Evolutionary conservation across 225 moss, liverwort and hornwort species (phyloP).

Genomic region (Climacium dendroides): DNA sequence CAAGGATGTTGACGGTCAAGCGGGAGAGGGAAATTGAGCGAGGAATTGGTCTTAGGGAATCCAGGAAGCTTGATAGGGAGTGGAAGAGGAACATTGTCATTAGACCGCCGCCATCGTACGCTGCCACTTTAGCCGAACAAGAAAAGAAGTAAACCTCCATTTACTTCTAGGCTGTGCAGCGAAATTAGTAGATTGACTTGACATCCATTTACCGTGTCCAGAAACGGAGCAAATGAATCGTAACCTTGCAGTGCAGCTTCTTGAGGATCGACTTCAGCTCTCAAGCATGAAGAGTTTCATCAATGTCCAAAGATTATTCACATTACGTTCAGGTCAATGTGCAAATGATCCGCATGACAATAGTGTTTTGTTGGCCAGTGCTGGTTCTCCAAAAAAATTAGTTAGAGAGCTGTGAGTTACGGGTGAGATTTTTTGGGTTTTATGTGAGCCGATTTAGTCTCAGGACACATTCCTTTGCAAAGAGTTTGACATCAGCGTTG

Average conservation of each 20-base stretch:
- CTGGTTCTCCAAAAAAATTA: background rate
- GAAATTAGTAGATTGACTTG: background rate
- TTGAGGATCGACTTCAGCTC: background rate
- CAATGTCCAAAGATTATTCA: background rate
- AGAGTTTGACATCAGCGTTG: background rate
- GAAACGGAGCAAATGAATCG: background rate
- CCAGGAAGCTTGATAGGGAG: constrained; percentile 76
- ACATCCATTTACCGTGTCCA: background rate
- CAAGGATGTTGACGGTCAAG: constrained; percentile 80
- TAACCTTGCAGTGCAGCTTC: background rate
- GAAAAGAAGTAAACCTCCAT: constrained; percentile 9
- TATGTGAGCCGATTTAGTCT: background rate
- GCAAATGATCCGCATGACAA: background rate
- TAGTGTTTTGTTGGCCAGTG: background rate
- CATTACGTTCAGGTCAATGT: background rate
- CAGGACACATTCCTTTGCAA: background rate
- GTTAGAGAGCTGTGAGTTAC: background rate
- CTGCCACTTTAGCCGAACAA: constrained; percentile 31
- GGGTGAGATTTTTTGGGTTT: background rate
- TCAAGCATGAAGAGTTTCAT: background rate
- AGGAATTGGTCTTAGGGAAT: constrained; percentile 61
- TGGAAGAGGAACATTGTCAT: constrained; percentile 82
- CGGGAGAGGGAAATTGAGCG: constrained; percentile 81
- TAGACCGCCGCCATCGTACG: constrained; percentile 62
- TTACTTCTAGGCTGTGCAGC: background rate